Percentiles rank a stretch among this genome's conserved stretches.
Evolutionary conservation across 768 basidiomycete species (phyloP).

Genomic region (Rubroboletus satanas): DNA sequence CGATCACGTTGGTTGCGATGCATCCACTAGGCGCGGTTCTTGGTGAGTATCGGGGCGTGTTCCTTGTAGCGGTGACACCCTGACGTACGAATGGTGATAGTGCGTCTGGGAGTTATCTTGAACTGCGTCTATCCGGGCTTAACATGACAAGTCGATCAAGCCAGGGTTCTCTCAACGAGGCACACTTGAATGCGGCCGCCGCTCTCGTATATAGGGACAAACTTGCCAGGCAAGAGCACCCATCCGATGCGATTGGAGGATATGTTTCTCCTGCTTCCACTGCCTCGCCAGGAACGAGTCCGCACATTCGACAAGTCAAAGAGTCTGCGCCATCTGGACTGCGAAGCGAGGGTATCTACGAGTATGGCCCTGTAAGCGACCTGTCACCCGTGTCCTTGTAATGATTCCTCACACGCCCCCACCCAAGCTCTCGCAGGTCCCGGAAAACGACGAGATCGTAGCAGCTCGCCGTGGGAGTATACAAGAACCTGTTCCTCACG

Average conservation of each 20-base stretch:
- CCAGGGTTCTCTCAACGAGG: slow-evolving; percentile 31
- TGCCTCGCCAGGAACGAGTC: slow-evolving; percentile 38
- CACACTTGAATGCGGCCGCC: slow-evolving; percentile 20
- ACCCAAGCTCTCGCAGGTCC: slow-evolving; percentile 20
- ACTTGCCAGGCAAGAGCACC: slow-evolving; percentile 21
- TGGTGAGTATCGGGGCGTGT: slow-evolving; percentile 19
- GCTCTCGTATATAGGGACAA: slow-evolving; percentile 26
- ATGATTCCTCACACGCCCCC: background rate
- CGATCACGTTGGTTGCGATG: slow-evolving; percentile 30
- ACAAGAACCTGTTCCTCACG: slow-evolving; percentile 21
- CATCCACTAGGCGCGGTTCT: slow-evolving; percentile 34
- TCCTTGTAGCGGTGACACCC: slow-evolving; percentile 18
- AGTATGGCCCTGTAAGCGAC: slow-evolving; percentile 23
- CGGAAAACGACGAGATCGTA: slow-evolving; percentile 19
- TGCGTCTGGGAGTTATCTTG: slow-evolving; percentile 29
- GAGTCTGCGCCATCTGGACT: slow-evolving; percentile 20
- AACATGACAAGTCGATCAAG: slow-evolving; percentile 32
- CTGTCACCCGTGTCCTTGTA: background rate
- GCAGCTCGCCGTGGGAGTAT: slow-evolving; percentile 28
- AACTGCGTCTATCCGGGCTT: slow-evolving; percentile 29
- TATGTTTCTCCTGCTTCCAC: slow-evolving; percentile 46
- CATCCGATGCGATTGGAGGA: slow-evolving; percentile 22
- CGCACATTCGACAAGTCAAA: slow-evolving; percentile 26
- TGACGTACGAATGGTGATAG: slow-evolving; percentile 25
- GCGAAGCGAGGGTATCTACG: slow-evolving; percentile 27